Conservation (phyloP, 2,329 filamentous ascomycete species). For the Aureobasidium melanogenum region DNA sequence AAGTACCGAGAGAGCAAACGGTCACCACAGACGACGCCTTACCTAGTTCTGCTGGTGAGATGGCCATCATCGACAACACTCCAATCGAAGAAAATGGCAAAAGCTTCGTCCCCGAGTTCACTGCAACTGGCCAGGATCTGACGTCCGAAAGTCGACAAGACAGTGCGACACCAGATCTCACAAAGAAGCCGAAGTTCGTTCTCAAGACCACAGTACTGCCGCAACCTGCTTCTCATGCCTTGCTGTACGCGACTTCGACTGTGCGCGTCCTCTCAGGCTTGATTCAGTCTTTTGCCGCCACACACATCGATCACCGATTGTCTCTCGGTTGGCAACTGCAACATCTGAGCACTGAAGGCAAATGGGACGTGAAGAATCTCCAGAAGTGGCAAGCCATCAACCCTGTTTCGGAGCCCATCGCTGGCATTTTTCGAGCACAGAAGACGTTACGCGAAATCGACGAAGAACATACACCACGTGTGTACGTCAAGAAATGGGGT, state of each 20-base stretch:
- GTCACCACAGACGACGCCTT: background rate
- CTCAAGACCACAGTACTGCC: constrained; percentile 65
- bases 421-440: constrained; percentile 73
- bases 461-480: constrained; percentile 64
- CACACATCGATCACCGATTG: constrained; percentile 66
- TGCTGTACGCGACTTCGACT: constrained; percentile 70
- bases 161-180: constrained; percentile 34
- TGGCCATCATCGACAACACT: background rate
- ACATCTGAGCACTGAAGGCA: constrained; percentile 78
- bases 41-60: constrained; percentile 29
- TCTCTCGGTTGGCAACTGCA: constrained; percentile 86
- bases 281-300: constrained; percentile 71
- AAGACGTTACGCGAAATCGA: constrained; percentile 91
- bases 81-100: background rate
- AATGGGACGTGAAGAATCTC: constrained; percentile 97
- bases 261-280: constrained; percentile 71
- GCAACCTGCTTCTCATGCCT: constrained; percentile 68
- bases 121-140: background rate
- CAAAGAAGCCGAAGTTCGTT: constrained; percentile 26
- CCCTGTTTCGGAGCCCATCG: constrained; percentile 67
- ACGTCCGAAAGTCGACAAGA: background rate
- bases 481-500: constrained; percentile 62
- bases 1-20: background rate
- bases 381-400: constrained; percentile 77
- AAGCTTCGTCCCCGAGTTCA: background rate